Percentiles rank a stretch among this genome's conserved stretches.
Conservation (phyloP, 805 yeast species). For the Saturnispora halmiae region DNA sequence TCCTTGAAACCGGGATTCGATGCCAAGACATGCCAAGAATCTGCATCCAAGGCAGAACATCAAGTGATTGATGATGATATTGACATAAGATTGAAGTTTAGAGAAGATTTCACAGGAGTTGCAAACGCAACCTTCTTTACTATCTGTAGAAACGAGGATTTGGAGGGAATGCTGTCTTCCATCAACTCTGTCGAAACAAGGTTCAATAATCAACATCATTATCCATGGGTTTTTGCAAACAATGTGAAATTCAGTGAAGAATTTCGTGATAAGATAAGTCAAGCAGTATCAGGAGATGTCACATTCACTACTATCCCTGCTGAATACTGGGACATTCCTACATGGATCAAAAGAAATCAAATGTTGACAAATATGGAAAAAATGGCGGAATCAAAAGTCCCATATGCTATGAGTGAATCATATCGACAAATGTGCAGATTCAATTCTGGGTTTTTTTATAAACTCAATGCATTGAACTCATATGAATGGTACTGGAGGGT, state of each 20-base stretch:
- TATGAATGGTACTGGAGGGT: conserved; percentile 54
- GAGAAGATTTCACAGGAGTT: conserved; percentile 4
- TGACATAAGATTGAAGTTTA: conserved; percentile 4
- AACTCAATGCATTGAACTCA: conserved; percentile 34
- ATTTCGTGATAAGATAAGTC: conserved; percentile 28
- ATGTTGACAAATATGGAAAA: conserved; percentile 26
- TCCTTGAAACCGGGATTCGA: too few species aligned
- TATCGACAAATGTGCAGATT: conserved; percentile 64
- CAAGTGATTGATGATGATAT: conserved; percentile 6
- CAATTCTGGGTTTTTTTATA: conserved; percentile 44
- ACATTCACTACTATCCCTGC: conserved; percentile 35
- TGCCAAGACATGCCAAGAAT: too few species aligned
- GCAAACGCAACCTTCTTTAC: conserved; percentile 51
- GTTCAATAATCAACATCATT: conserved; percentile 31
- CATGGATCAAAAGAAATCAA: conserved; percentile 29
- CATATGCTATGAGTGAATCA: conserved; percentile 50
- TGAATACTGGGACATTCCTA: conserved; percentile 42
- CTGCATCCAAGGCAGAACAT: neutral
- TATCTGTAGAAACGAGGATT: conserved; percentile 34
- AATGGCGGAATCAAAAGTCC: conserved; percentile 28
- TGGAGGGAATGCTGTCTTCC: conserved; percentile 30
- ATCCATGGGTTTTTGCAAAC: conserved; percentile 40
- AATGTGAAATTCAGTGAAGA: conserved; percentile 36
- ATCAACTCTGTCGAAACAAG: conserved; percentile 30
- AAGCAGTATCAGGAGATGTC: conserved; percentile 33